Base-by-base conservation (phyloP, 1,284 basidiomycete species). In the Schizophyllum amplum region DNA sequence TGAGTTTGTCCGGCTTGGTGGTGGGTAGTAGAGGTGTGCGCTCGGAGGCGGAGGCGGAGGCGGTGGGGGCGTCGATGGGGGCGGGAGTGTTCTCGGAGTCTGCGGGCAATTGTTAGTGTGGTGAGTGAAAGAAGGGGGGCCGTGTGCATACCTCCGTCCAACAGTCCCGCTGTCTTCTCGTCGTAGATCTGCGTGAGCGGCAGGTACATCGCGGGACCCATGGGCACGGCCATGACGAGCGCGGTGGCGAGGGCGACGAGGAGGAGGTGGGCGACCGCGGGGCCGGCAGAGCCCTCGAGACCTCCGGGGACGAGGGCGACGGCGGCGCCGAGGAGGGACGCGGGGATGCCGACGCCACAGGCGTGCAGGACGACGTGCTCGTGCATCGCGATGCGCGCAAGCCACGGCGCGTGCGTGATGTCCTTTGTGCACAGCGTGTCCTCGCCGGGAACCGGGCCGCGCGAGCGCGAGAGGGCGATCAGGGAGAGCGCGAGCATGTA, bases 161-260 rank as follows among this genome's bases (percentile, higher is more conserved):
- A 9, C 13, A 9, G 4, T 17, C 33, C 33, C 2, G 33, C 72
- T 0, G 74, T 82, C 68, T 91, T 91, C 54, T 86, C 75, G 0
- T 86, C 83, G 67, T 94, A 94, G 47, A 94, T 85, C 15, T 74
- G 74, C 51, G 81, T 76, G 5, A 84, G 75, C 0, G 88, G 87
- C 63, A 83, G 89, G 66, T 91, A 82, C 24, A 93, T 73, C 3
- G 77, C 71, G 0, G 93, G 93, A 0, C 91, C 91, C 46, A 81
- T 76, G 1, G 84, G 86, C 2, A 83, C 86, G 1, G 78, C 83
- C 52, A 87, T 62, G 24, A 77, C 56, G 55, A 76, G 72, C 0
- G 77, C 71, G n/a, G 78, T 56, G 20, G 75, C 61, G 60, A 86
- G 83, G 5, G 87, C 69, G 0, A 69, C 69, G 4, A 84, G 67